These are phyloP conservation scores for Pestalotiopsis sp. DNA, from an alignment of 2,329 filamentous ascomycete genomes.

Conservation along the genomic window DNA sequence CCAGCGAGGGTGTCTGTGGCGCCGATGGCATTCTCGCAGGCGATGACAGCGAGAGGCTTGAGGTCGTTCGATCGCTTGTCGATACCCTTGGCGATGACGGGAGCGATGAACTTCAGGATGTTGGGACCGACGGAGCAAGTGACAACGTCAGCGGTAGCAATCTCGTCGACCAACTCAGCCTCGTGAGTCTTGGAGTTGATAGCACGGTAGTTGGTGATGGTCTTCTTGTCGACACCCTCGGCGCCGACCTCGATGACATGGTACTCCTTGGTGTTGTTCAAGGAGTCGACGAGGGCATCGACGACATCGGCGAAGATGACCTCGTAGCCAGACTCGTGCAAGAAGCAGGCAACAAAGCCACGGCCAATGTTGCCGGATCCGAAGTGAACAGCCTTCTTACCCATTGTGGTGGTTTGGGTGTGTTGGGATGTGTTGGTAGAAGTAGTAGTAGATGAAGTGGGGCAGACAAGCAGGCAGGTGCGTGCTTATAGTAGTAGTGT, in stretches of 20 bases:
- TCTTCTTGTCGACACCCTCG: slow-evolving; percentile 78
- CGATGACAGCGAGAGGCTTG: slow-evolving; percentile 85
- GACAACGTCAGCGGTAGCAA: slow-evolving; percentile 84
- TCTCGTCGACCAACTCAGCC: slow-evolving; percentile 79
- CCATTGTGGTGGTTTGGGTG: slow-evolving; percentile 37
- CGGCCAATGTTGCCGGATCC: slow-evolving; percentile 85
- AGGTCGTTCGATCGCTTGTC: slow-evolving; percentile 66
- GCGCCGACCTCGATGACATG: slow-evolving; percentile 90
- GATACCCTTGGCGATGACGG: slow-evolving; percentile 93
- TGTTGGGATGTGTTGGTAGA: not conserved
- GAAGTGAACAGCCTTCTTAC: slow-evolving; percentile 79
- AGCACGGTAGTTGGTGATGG: slow-evolving; percentile 93
- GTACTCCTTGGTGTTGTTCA: slow-evolving; percentile 79
- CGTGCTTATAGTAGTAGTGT: not conserved
- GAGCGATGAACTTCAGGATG: slow-evolving; percentile 94
- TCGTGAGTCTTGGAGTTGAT: slow-evolving; percentile 92
- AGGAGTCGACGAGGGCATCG: slow-evolving; percentile 75
- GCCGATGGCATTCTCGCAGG: slow-evolving; percentile 96
- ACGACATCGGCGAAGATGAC: slow-evolving; percentile 96
- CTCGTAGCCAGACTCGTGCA: slow-evolving; percentile 93
- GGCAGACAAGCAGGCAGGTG: not conserved
- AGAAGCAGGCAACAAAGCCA: slow-evolving; percentile 87
- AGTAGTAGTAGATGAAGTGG: not conserved
- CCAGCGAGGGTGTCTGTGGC: slow-evolving; percentile 86
- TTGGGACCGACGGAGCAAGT: slow-evolving; percentile 97